Conservation (phyloP, 1,284 basidiomycete genomes). For the Puccinia coronata region DNA sequence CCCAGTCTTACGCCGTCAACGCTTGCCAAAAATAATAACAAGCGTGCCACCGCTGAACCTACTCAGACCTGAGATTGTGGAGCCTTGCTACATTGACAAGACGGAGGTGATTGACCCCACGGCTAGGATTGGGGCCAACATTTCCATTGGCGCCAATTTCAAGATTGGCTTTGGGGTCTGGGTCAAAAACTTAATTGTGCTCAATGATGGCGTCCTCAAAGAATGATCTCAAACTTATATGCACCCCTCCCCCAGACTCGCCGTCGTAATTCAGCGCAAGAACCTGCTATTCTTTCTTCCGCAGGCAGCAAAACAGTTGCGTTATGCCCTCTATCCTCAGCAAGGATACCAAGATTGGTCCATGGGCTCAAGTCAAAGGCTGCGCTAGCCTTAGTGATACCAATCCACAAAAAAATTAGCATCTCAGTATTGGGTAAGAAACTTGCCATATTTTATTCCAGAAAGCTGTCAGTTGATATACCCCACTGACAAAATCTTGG, state of each 20-base stretch:
- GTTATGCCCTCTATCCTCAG: slow-evolving; percentile 62
- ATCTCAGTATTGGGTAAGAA: slow-evolving; percentile 61
- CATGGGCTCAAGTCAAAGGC: slow-evolving; percentile 63
- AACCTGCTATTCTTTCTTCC: background rate
- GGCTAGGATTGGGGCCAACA: slow-evolving; percentile 56
- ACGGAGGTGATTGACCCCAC: slow-evolving; percentile 48
- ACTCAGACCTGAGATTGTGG: slow-evolving; percentile 59
- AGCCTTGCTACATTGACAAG: slow-evolving; percentile 62
- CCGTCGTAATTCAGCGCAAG: background rate
- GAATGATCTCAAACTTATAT: slow-evolving; percentile 51
- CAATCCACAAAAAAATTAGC: slow-evolving; percentile 60
- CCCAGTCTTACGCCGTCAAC: slow-evolving; percentile 56
- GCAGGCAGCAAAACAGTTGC: slow-evolving; percentile 59
- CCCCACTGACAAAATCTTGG: background rate
- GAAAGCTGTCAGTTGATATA: background rate
- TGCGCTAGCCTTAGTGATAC: slow-evolving; percentile 55
- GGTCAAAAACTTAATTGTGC: slow-evolving; percentile 62
- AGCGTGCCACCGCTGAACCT: slow-evolving; percentile 41
- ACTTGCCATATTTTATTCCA: background rate
- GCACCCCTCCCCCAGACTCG: background rate
- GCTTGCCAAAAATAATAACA: slow-evolving; percentile 57
- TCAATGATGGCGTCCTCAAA: slow-evolving; percentile 61
- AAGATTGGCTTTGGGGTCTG: slow-evolving; percentile 61
- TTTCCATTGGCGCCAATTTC: slow-evolving; percentile 58
- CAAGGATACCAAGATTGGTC: slow-evolving; percentile 60